phyloP scores from a whole-genome alignment of 768 basidiomycete genomes.

The Serendipita sp. region DNA sequence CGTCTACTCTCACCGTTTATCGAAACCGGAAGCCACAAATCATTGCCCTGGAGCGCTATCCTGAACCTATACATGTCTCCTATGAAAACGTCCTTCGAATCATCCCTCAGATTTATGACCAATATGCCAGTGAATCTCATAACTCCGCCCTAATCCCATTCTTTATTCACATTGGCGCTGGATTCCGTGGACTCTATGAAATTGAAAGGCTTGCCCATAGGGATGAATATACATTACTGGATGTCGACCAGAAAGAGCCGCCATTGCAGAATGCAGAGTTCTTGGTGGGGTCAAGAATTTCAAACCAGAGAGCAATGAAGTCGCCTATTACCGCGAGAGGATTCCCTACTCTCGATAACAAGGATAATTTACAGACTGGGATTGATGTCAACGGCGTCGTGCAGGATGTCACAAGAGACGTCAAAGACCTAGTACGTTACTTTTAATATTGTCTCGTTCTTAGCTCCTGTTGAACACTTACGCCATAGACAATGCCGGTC shows the following conservation, averaged over 20 bases:
- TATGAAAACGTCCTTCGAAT: slow-evolving; percentile 41
- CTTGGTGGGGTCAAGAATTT: not conserved
- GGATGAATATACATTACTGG: slow-evolving; percentile 52
- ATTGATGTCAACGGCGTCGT: slow-evolving; percentile 44
- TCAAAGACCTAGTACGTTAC: slow-evolving; percentile 12
- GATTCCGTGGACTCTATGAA: slow-evolving; percentile 42
- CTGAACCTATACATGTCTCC: slow-evolving; percentile 29
- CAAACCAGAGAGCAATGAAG: not conserved
- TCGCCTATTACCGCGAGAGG: not conserved
- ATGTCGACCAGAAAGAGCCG: slow-evolving; percentile 31
- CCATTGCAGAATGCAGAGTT: not conserved
- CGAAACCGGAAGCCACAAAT: not conserved
- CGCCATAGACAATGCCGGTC: slow-evolving; percentile 18
- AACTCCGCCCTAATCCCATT: slow-evolving; percentile 34
- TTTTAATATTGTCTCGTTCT: not conserved
- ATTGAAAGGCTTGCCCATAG: slow-evolving; percentile 55
- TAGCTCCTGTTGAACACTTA: not conserved
- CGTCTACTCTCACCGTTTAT: too few relatives aligned
- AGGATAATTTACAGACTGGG: slow-evolving; percentile 28
- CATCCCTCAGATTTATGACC: slow-evolving; percentile 39
- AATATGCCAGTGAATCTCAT: slow-evolving; percentile 20
- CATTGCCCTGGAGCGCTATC: not conserved
- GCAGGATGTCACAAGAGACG: slow-evolving; percentile 38
- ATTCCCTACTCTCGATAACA: not conserved
- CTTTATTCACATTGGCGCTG: slow-evolving; percentile 55